These are phyloP conservation scores for Candida labiduridarum DNA, from an alignment of 1,139 yeast species.

Conservation along the genomic window DNA sequence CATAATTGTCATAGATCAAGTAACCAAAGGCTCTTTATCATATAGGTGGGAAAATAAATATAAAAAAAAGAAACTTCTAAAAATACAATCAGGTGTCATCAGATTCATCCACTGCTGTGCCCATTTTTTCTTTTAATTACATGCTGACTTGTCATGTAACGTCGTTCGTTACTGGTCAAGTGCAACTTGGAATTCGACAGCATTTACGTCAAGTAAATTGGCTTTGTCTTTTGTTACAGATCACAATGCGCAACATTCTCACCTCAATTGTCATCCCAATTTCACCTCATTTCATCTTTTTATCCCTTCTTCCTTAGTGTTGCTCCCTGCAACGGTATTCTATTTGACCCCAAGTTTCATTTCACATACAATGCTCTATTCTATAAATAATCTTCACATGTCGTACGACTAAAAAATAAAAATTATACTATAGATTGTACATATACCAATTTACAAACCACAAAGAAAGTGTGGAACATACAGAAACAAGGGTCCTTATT, in stretches of 20 bases:
- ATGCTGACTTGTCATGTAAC: too few relatives aligned
- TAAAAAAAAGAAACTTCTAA: too few relatives aligned
- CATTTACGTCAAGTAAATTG: neutral
- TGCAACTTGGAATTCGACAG: too few relatives aligned
- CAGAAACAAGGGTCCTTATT: neutral
- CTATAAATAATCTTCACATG: neutral
- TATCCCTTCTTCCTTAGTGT: neutral
- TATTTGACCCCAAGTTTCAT: neutral
- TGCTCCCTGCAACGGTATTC: neutral
- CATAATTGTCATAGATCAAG: too few relatives aligned
- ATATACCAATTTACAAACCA: neutral
- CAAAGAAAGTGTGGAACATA: neutral
- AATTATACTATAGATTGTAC: neutral
- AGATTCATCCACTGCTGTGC: too few relatives aligned
- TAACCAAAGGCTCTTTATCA: too few relatives aligned
- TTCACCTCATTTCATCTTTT: neutral
- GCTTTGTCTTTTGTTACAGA: neutral
- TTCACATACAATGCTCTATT: neutral
- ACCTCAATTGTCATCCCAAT: constrained; percentile 1
- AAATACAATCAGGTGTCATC: too few relatives aligned
- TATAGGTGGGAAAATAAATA: too few relatives aligned
- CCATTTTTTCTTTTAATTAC: too few relatives aligned
- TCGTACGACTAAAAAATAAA: neutral
- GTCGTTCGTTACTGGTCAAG: too few relatives aligned
- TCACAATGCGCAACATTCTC: neutral